A percentile compares a stretch with the other conserved stretches of the same genome.
Evolutionary conservation across 2,329 filamentous ascomycete species (phyloP).

Genomic region (Trichoderma polysporum): DNA sequence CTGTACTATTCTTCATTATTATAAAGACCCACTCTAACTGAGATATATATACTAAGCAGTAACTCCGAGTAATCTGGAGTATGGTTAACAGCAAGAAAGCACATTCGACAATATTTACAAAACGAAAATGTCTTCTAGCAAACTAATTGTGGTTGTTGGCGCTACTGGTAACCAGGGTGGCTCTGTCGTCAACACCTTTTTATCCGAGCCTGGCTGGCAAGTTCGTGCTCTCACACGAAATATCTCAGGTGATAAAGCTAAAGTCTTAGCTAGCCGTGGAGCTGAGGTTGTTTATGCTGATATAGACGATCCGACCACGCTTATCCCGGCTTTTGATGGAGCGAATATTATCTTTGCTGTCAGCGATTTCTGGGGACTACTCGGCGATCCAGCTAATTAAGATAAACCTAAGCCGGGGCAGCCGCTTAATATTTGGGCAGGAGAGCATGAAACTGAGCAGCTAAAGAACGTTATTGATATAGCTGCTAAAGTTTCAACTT

Average conservation of each 20-base stretch:
- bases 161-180: conserved; percentile 21
- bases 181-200: conserved; percentile 24
- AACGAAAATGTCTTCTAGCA: too few relatives aligned
- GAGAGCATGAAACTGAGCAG: neutral
- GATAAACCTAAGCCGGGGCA: conserved; percentile 12
- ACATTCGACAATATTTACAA: too few relatives aligned
- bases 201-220: conserved; percentile 23
- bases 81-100: too few relatives aligned
- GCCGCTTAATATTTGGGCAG: conserved; percentile 23
- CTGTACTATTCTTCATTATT: too few relatives aligned
- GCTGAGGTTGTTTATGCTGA: neutral
- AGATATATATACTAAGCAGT: too few relatives aligned
- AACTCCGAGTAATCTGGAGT: too few relatives aligned
- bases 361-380: conserved; percentile 30
- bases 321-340: conserved; percentile 24
- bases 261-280: conserved; percentile 22
- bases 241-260: conserved; percentile 20
- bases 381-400: neutral
- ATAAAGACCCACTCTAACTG: too few relatives aligned
- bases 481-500: conserved; percentile 24
- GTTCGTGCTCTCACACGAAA: conserved; percentile 30
- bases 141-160: neutral
- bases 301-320: neutral
- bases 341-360: conserved; percentile 30
- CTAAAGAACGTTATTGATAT: neutral